phyloP scores from a whole-genome alignment of 192 early-diverging fungal genomes.

The Coemansia sp. region DNA sequence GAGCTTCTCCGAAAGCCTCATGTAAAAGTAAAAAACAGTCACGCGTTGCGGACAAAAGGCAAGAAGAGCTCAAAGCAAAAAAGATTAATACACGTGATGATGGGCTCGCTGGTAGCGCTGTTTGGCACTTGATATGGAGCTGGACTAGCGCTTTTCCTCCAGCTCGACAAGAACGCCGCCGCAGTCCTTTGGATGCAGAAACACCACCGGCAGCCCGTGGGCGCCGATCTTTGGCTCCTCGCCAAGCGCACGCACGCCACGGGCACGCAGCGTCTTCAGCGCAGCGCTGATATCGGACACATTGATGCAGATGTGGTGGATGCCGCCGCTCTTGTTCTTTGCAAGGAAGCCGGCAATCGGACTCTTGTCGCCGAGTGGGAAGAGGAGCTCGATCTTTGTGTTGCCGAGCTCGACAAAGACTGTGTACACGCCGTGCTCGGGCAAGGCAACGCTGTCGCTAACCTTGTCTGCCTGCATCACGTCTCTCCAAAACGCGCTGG shows the following conservation, averaged over 20 bases:
- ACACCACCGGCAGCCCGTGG: conserved; percentile 76
- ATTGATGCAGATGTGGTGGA: conserved; percentile 84
- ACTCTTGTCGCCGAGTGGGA: conserved; percentile 71
- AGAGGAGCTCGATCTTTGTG: conserved; percentile 83
- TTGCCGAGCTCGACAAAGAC: conserved; percentile 85
- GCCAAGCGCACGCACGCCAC: conserved; percentile 65
- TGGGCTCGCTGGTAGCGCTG: too few species aligned
- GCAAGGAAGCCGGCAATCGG: conserved; percentile 78
- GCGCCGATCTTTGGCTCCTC: conserved; percentile 81
- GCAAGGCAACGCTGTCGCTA: conserved; percentile 67
- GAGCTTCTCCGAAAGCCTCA: too few species aligned
- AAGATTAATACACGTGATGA: too few species aligned
- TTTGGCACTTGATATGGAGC: too few species aligned
- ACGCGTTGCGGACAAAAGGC: too few species aligned
- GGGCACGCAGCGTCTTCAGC: conserved; percentile 63
- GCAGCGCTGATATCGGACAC: conserved; percentile 70
- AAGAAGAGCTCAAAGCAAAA: too few species aligned
- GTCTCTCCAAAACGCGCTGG: conserved; percentile 68
- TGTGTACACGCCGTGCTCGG: conserved; percentile 84
- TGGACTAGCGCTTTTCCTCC: conserved; percentile 45
- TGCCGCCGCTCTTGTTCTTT: conserved; percentile 78
- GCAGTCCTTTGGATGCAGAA: conserved; percentile 82
- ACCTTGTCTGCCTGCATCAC: conserved; percentile 67
- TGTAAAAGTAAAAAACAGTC: too few species aligned
- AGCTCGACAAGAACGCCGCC: conserved; percentile 79